These are phyloP conservation scores for Breynia disticha DNA, from an alignment of 441 rosid genomes.

Conservation along the genomic window DNA sequence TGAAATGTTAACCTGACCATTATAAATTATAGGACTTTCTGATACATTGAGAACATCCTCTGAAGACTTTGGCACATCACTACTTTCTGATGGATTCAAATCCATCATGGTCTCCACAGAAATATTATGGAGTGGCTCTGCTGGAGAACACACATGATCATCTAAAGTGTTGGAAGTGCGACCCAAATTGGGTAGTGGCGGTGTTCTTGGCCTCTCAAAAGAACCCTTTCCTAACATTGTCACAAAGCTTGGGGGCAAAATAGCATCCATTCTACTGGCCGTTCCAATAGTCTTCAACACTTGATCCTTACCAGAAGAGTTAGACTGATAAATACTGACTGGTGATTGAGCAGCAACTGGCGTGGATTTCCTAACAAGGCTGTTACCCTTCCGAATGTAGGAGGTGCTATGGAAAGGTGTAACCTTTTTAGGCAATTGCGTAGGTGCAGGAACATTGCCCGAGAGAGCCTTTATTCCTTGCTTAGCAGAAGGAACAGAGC, in stretches of 20 bases:
- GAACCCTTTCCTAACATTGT: slow-evolving; percentile 26
- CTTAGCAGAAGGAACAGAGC: slow-evolving; percentile 23
- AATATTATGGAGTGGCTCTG: slow-evolving; percentile 29
- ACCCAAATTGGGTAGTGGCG: slow-evolving; percentile 27
- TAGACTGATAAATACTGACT: slow-evolving; percentile 30
- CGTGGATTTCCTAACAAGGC: slow-evolving; percentile 70
- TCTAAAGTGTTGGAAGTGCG: slow-evolving; percentile 24
- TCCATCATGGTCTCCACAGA: slow-evolving; percentile 30
- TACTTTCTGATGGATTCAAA: slow-evolving; percentile 29
- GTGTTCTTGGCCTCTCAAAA: slow-evolving; percentile 39
- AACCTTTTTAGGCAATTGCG: slow-evolving; percentile 28
- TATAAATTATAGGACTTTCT: slow-evolving; percentile 27
- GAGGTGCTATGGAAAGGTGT: slow-evolving; percentile 31
- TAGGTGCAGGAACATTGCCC: slow-evolving; percentile 29
- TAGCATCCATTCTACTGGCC: slow-evolving; percentile 20
- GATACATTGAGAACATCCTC: slow-evolving; percentile 30
- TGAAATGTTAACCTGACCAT: slow-evolving; percentile 23
- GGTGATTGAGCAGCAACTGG: slow-evolving; percentile 33
- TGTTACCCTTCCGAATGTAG: slow-evolving; percentile 89
- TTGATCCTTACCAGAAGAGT: slow-evolving; percentile 30
- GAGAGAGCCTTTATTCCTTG: slow-evolving; percentile 35
- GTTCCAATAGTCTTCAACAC: slow-evolving; percentile 26
- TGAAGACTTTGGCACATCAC: slow-evolving; percentile 26
- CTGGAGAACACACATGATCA: slow-evolving; percentile 28
- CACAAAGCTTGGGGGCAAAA: slow-evolving; percentile 18